Base-by-base conservation (phyloP, 345 rosid genomes). In the Raphanus sativus region DNA sequence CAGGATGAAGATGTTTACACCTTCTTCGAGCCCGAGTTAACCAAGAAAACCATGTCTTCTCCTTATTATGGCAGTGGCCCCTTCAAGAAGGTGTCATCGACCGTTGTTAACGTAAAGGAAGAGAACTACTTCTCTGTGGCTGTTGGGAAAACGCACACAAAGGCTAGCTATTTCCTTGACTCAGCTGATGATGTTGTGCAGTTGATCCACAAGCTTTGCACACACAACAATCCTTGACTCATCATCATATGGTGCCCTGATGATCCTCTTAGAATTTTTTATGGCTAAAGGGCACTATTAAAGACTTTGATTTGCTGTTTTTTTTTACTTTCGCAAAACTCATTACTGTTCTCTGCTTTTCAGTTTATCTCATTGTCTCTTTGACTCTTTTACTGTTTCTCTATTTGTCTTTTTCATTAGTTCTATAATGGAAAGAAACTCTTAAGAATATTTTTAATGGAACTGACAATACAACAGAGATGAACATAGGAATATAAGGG, bases 1-100 rank as follows among this genome's bases (percentile, higher is more conserved):
- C 40, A 96, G 99, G 99, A 96, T 71, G 97, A 96, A 89, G 99
- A 93, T 63, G 89, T 93, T n/a, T 91, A 93, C 82, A 80, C 92
- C 4, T 93, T 93, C 81, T 96, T 96, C 11, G 98, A 96, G 86
- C 97, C 98, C 0, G 93, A 85, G 75, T 88, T 65, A 77, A 45
- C 54, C 15, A 12, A 42, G 50, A 42, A 42, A 12, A 42, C 50
- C 54, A 42, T 2, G 50, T 42, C n/a, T 42, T 42, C 52, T 42
- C 52, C 55, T 48, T 13, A 48, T n/a, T 48, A 13, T 13, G 55
- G 55, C 17, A 48, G 17, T 48, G 55, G 21, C 55, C 5, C 17
- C 55, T 8, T 1, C 21, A 15, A 52, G 9, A 94, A 91, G 82
- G 85, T 81, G 21, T 88, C 97, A 13, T 88, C 93, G 86, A 96